Evolutionary conservation across 306 rosid genomes (phyloP).

Genomic region (Vigna reflexopilosa): DNA sequence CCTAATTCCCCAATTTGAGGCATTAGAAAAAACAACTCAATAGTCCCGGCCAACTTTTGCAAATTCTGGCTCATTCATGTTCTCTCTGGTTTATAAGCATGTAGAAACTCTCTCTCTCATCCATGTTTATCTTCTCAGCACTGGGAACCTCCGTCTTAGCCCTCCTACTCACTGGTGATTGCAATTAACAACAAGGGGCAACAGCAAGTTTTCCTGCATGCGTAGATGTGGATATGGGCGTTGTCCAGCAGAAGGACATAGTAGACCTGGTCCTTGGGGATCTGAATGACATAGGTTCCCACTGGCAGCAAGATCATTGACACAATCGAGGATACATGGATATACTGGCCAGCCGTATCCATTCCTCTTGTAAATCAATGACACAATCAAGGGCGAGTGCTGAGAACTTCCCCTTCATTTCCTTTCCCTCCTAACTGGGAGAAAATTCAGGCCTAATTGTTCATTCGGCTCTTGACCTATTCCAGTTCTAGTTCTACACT

Average conservation of each 20-base stretch:
- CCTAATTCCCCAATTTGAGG: not conserved
- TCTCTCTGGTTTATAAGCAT: not conserved
- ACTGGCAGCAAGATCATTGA: not conserved
- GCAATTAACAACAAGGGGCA: not conserved
- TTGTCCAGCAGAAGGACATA: not conserved
- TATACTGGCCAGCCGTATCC: not conserved
- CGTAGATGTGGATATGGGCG: not conserved
- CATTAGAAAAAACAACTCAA: not conserved
- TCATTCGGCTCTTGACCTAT: not conserved
- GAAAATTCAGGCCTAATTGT: not conserved
- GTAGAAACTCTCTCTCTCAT: conserved; percentile 5
- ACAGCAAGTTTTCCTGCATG: not conserved
- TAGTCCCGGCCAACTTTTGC: not conserved
- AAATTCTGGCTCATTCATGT: not conserved
- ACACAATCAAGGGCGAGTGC: not conserved
- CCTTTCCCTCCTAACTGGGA: not conserved
- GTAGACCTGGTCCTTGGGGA: not conserved
- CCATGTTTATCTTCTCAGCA: not conserved
- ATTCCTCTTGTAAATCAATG: not conserved
- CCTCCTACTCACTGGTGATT: not conserved
- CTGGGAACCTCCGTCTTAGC: not conserved
- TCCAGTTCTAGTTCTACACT: not conserved
- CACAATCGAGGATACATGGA: not conserved
- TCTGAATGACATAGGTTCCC: not conserved
- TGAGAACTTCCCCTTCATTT: not conserved